A percentile compares a stretch with the other conserved stretches of the same genome.
Conservation (phyloP, 352 stramenopile genomes). For the Globisporangium canariense region DNA sequence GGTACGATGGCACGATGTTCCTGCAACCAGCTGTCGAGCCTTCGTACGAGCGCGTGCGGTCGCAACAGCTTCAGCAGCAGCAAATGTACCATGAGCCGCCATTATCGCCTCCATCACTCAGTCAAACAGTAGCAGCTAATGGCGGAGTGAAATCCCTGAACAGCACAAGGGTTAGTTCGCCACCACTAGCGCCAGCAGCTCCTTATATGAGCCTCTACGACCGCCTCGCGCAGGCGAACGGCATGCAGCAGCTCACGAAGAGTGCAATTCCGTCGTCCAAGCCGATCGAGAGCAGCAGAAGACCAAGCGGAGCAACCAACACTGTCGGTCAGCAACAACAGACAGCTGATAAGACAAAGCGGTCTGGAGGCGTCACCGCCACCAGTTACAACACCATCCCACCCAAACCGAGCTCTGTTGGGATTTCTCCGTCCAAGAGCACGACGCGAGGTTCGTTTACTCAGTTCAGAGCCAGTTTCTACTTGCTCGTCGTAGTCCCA, state of each 20-base stretch:
- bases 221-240: slow-evolving; percentile 50
- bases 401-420: background rate
- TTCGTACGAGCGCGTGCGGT: slow-evolving; percentile 30
- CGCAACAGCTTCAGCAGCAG: slow-evolving; percentile 18
- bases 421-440: slow-evolving; percentile 19
- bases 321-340: background rate
- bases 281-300: slow-evolving; percentile 24
- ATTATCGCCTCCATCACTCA: background rate
- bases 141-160: background rate
- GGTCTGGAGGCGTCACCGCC: background rate
- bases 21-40: slow-evolving; percentile 38
- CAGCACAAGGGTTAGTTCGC: background rate
- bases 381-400: slow-evolving; percentile 8
- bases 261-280: slow-evolving; percentile 30
- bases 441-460: slow-evolving; percentile 14
- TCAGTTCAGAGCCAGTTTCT: background rate
- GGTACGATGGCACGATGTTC: slow-evolving; percentile 61
- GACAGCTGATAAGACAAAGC: background rate
- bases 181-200: slow-evolving; percentile 8
- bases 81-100: slow-evolving; percentile 2
- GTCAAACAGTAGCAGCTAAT: background rate
- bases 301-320: background rate
- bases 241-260: slow-evolving; percentile 28
- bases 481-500: background rate
- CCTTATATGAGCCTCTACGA: slow-evolving; percentile 72